Evolutionary conservation across 257 asterid species (phyloP), one percentile per base, ranked within the genome.

Genomic region (Salvia rosmarinus): DNA sequence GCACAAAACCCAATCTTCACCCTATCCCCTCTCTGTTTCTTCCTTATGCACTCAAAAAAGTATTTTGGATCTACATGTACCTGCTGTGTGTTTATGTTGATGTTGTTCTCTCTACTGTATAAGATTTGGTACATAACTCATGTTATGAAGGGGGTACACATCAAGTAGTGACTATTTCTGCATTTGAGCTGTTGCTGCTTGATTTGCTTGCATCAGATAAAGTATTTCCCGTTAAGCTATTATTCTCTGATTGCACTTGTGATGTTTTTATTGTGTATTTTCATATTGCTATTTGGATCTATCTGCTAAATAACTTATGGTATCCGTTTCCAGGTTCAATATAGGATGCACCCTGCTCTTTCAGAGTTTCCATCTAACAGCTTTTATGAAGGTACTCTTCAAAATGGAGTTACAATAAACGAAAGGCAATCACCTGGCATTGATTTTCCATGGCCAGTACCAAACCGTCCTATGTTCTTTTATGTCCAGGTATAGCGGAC

Each of bases 401-500:
- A 95, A 82, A 95, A 95, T 78, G 99, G 99, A 72, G 99, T 95
- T 64, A 91, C 98, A 61, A 70, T 95, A 50, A 88, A 86, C 20
- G 99, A 95, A 73, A 85, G 98, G 84, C 98, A 87, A 78, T 89
- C 96, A 47, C 88, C 95, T 64, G 99, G 99, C 79, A 90, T 95
- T 82, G 99, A 95, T 84, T 95, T 95, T 68, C 99, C 98, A 47
- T 90, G 99, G 99, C 99, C 97, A 34, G 96, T 95, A 74, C 98
- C 99, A 34, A 90, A 88, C 79, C 90, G 98, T 60, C 99, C 99
- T 67, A 95, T 89, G 98, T 91, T 95, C 83, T 95, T 95, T 78
- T 95, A 95, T 77, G 99, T 95, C 64, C 99, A 95, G 98, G 99
- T 91, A 83, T 58, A 28, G 39, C 28, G 14, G 23, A 37, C 68